These are phyloP conservation scores for Gossypium ekmanianum DNA, from an alignment of 345 rosid genomes.

Conservation along the genomic window DNA sequence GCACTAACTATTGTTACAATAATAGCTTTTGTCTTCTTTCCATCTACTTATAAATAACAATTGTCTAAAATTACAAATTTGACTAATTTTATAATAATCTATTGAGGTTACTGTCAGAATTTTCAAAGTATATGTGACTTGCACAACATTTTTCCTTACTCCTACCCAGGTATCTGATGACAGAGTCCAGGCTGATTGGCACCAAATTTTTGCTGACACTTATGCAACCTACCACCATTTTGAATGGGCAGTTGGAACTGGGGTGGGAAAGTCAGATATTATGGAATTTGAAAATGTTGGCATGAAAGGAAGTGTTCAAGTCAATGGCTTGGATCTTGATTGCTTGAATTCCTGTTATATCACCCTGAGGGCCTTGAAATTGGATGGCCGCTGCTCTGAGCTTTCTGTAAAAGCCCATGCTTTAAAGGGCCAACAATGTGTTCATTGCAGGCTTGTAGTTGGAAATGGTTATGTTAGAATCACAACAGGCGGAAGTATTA, in stretches of 20 bases:
- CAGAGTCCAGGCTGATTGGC: constrained; percentile 82
- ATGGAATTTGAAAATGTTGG: constrained; percentile 83
- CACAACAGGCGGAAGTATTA: constrained; percentile 72
- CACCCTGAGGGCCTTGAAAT: constrained; percentile 75
- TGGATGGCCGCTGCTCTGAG: constrained; percentile 73
- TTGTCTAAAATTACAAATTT: no score
- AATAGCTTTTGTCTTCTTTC: no score
- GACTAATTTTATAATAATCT: no score
- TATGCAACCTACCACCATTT: constrained; percentile 73
- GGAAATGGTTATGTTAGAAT: constrained; percentile 90
- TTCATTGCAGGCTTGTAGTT: constrained; percentile 83
- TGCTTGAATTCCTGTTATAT: constrained; percentile 66
- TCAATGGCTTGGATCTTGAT: constrained; percentile 62
- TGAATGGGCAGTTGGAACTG: constrained; percentile 96
- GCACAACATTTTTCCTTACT: constrained; percentile 13
- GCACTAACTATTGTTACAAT: neutral
- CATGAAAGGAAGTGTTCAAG: constrained; percentile 53
- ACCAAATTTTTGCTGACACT: constrained; percentile 63
- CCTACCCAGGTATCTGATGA: constrained; percentile 65
- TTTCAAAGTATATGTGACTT: neutral
- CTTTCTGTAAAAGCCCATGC: constrained; percentile 88
- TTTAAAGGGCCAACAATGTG: constrained; percentile 75
- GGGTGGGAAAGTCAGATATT: constrained; percentile 81
- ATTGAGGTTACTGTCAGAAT: neutral
- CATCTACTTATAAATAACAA: no score